Conservation (phyloP, 192 early-diverging fungal genomes). For the Podila clonocystis region DNA sequence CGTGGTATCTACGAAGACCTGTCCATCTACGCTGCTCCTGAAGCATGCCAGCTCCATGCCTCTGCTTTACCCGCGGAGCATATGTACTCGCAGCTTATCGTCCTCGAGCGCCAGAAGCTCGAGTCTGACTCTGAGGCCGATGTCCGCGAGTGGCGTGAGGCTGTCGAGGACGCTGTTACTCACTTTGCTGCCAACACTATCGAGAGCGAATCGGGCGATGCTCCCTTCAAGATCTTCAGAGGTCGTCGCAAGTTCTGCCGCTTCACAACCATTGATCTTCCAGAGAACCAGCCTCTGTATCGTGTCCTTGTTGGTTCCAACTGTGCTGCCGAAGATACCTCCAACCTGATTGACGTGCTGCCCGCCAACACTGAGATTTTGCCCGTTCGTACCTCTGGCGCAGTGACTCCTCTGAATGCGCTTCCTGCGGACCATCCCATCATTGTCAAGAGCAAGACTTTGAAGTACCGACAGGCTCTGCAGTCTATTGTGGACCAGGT, state of each 20-base stretch:
- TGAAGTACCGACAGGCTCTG: conserved; percentile 33
- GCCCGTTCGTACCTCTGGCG: conserved; percentile 34
- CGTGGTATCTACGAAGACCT: conserved; percentile 51
- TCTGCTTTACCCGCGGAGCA: conserved; percentile 25
- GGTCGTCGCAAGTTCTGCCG: conserved; percentile 35
- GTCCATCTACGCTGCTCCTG: conserved; percentile 37
- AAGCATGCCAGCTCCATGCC: conserved; percentile 9
- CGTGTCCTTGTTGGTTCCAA: conserved; percentile 38
- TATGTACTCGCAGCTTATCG: conserved; percentile 36
- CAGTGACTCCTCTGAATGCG: conserved; percentile 24
- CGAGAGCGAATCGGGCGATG: not conserved
- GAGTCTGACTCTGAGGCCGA: conserved; percentile 28
- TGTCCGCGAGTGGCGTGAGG: conserved; percentile 33
- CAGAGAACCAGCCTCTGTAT: conserved; percentile 21
- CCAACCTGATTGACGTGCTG: conserved; percentile 30
- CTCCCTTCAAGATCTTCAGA: conserved; percentile 15
- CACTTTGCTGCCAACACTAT: conserved; percentile 7
- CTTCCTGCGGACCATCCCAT: conserved; percentile 48
- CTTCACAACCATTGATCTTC: conserved; percentile 31
- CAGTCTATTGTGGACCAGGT: conserved; percentile 48
- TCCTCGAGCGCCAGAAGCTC: conserved; percentile 41
- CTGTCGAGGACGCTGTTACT: conserved; percentile 23
- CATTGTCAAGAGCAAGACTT: conserved; percentile 20
- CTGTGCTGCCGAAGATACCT: conserved; percentile 22
- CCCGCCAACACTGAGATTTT: conserved; percentile 47